Evolutionary conservation across 306 rosid genomes (phyloP), one percentile per base, ranked within the genome.

Genomic region (Prinsepia uniflora): DNA sequence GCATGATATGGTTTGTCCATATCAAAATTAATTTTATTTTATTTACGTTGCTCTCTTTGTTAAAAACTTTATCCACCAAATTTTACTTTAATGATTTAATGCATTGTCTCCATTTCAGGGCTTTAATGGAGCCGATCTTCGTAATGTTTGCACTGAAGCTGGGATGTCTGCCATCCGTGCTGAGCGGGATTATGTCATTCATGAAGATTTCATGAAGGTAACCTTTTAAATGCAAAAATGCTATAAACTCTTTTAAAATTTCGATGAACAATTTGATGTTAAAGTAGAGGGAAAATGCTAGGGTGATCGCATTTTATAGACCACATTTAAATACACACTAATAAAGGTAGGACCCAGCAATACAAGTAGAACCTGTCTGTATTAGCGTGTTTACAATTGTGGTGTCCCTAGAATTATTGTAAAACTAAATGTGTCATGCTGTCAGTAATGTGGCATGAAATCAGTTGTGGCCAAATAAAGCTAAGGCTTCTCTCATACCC

Each of bases 151-250:
- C 85, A 89, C 99, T 0, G 99, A 95, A 82, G 99, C 99, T 78
- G 99, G 99, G 71, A 94, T 94, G 97, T 82, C 91, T 7, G 99
- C 99, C 5, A 95, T 95, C 72, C 95, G 99, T 18, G 99, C 95
- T 12, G 99, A 95, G 73, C 91, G 99, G 19, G 97, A 90, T 78
- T 95, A 91, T 63, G 99, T 95, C 73, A 89, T 87, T 71, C 99
- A 95, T 42, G 97, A 89, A 81, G 99, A 95, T 80, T 95, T 94
- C 82, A 95, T 95, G 97, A 95, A 95, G 92, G 99, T 82, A 73
- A 73, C 46, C 1, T 57, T 11, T 58, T 24, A 3, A 44, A 34
- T 36, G 11, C n/a, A n/a, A n/a, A n/a, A n/a, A n/a, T n/a, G n/a
- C n/a, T n/a, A n/a, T n/a, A n/a, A n/a, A n/a, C n/a, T n/a, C n/a